phyloP scores from a whole-genome alignment of 1,284 basidiomycete species.

The Mrakiaceae sp. region DNA sequence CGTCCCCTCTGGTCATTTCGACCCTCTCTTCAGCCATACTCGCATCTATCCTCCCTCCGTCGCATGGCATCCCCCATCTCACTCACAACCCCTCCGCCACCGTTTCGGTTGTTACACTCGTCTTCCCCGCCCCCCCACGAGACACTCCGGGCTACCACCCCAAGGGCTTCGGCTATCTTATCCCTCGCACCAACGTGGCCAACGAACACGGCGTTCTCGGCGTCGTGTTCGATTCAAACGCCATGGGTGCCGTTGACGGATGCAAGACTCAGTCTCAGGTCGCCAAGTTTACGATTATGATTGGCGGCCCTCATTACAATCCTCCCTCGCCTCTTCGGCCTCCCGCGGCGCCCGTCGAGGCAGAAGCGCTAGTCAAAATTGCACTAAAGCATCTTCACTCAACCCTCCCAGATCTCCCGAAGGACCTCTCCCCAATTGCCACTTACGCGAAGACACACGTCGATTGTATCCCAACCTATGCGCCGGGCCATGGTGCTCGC shows the following conservation, averaged over 20 bases:
- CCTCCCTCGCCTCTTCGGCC: neutral
- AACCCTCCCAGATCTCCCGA: conserved; percentile 40
- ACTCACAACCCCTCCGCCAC: conserved; percentile 36
- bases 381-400: conserved; percentile 39
- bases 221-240: conserved; percentile 70
- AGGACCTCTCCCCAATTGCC: conserved; percentile 43
- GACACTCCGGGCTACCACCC: conserved; percentile 47
- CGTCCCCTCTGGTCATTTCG: conserved; percentile 25
- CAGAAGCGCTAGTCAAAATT: conserved; percentile 24
- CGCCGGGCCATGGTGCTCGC: conserved; percentile 59
- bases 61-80: conserved; percentile 41
- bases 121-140: conserved; percentile 37
- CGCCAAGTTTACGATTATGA: conserved; percentile 77
- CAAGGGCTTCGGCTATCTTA: conserved; percentile 84
- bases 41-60: conserved; percentile 20
- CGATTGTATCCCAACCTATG: conserved; percentile 72
- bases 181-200: conserved; percentile 52
- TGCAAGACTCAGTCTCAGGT: conserved; percentile 33
- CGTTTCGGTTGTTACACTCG: conserved; percentile 57
- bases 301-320: conserved; percentile 64
- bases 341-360: neutral
- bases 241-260: conserved; percentile 56
- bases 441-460: conserved; percentile 48
- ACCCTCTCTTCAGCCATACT: conserved; percentile 23
- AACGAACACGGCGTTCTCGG: conserved; percentile 50